A percentile compares a stretch with the other conserved stretches of the same genome.
phyloP scores from a whole-genome alignment of 768 basidiomycete species.

The Suillus discolor region DNA sequence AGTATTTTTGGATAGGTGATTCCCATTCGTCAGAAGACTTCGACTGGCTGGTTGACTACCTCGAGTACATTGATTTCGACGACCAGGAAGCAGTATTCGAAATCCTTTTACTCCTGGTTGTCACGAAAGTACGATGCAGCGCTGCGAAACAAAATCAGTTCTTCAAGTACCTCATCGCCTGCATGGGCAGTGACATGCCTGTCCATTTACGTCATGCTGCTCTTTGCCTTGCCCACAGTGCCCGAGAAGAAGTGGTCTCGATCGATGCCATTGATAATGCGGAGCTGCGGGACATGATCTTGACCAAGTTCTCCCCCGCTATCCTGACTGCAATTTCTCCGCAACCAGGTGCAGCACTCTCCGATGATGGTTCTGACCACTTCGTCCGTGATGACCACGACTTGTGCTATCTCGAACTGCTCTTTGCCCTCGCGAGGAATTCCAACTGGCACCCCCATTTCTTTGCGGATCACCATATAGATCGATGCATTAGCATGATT shows the following conservation, averaged over 20 bases:
- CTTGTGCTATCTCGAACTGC: background rate
- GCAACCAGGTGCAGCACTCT: background rate
- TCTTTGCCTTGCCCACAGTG: background rate
- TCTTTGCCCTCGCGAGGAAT: background rate
- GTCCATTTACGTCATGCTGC: background rate
- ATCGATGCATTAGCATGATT: background rate
- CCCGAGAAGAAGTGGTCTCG: background rate
- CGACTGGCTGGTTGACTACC: background rate
- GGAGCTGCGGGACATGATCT: background rate
- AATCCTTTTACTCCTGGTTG: background rate
- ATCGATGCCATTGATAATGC: background rate
- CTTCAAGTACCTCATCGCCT: background rate
- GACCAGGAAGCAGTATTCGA: background rate
- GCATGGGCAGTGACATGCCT: background rate
- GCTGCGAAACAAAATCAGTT: background rate
- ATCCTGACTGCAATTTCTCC: background rate
- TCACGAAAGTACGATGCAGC: background rate
- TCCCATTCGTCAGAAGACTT: background rate
- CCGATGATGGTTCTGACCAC: background rate
- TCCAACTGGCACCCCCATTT: background rate
- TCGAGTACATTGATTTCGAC: background rate
- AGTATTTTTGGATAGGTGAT: background rate
- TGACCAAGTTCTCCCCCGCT: background rate
- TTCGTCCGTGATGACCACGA: background rate
- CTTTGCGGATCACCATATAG: background rate